Conservation (phyloP, 495 filamentous ascomycete genomes). For the Halenospora varia region DNA sequence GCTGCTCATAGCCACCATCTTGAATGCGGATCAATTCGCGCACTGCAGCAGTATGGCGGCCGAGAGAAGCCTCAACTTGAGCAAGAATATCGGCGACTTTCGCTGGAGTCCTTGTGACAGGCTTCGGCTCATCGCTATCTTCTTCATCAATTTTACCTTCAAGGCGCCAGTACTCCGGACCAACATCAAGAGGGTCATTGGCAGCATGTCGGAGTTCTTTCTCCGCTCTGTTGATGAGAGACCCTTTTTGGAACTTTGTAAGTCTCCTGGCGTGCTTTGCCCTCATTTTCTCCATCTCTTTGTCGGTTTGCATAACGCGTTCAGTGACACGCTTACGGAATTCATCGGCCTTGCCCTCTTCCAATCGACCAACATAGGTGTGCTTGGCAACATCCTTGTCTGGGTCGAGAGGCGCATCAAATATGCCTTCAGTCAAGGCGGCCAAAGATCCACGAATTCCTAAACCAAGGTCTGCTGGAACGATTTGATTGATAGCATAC, state of each 20-base stretch:
- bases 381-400: constrained; percentile 34
- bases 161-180: constrained; percentile 58
- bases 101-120: constrained; percentile 50
- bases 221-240: constrained; percentile 61
- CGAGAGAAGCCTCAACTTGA: constrained; percentile 52
- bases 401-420: constrained; percentile 50
- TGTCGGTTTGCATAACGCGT: constrained; percentile 59
- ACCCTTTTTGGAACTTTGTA: constrained; percentile 65
- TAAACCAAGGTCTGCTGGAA: constrained; percentile 80
- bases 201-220: constrained; percentile 52
- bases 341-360: constrained; percentile 63
- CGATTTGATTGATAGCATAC: constrained; percentile 75
- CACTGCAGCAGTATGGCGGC: constrained; percentile 39
- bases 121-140: constrained; percentile 51
- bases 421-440: constrained; percentile 73
- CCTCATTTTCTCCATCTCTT: constrained; percentile 81
- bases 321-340: constrained; percentile 71
- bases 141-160: constrained; percentile 57
- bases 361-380: constrained; percentile 51
- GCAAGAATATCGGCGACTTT: constrained; percentile 65
- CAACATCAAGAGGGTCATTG: constrained; percentile 46
- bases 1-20: constrained; percentile 65
- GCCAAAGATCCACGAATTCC: constrained; percentile 84
- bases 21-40: constrained; percentile 64
- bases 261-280: constrained; percentile 69